Percentiles rank a stretch among this genome's conserved stretches.
These are phyloP conservation scores for Candida patagonica DNA, from an alignment of 805 yeast genomes.

Conservation along the genomic window DNA sequence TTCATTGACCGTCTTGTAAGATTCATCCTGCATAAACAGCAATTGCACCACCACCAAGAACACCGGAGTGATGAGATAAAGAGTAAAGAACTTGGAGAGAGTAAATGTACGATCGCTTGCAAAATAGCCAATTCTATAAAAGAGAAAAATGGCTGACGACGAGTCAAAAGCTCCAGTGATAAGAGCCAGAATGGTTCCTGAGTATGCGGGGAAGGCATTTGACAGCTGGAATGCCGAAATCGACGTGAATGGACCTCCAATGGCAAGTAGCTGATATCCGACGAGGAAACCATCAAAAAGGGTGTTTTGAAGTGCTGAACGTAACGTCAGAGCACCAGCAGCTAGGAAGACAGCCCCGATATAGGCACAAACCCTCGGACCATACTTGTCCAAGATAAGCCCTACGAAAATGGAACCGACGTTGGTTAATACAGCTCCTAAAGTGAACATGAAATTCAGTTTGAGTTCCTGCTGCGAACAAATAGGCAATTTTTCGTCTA, in stretches of 20 bases:
- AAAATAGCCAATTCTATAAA: conserved; percentile 61
- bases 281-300: conserved; percentile 53
- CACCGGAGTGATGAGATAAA: conserved; percentile 64
- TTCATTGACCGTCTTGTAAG: conserved; percentile 50
- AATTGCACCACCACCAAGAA: conserved; percentile 69
- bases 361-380: conserved; percentile 72
- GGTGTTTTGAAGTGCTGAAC: conserved; percentile 30
- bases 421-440: conserved; percentile 82
- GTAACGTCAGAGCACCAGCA: conserved; percentile 25
- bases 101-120: conserved; percentile 29
- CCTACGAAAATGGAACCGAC: conserved; percentile 79
- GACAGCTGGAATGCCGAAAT: conserved; percentile 87
- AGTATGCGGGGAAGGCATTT: conserved; percentile 71
- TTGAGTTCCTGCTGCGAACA: conserved; percentile 78
- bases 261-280: conserved; percentile 71
- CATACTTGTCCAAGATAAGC: conserved; percentile 61
- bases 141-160: conserved; percentile 76
- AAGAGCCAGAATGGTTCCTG: conserved; percentile 73
- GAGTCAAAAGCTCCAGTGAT: conserved; percentile 93
- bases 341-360: conserved; percentile 54
- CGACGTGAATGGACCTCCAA: conserved; percentile 92
- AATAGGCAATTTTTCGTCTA: conserved; percentile 15
- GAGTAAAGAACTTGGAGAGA: conserved; percentile 51
- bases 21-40: conserved; percentile 67
- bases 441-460: conserved; percentile 72